Evolutionary conservation across 768 basidiomycete species (phyloP), one percentile per base, ranked within the genome.

Genomic region (Phaeolepiota aurea): DNA sequence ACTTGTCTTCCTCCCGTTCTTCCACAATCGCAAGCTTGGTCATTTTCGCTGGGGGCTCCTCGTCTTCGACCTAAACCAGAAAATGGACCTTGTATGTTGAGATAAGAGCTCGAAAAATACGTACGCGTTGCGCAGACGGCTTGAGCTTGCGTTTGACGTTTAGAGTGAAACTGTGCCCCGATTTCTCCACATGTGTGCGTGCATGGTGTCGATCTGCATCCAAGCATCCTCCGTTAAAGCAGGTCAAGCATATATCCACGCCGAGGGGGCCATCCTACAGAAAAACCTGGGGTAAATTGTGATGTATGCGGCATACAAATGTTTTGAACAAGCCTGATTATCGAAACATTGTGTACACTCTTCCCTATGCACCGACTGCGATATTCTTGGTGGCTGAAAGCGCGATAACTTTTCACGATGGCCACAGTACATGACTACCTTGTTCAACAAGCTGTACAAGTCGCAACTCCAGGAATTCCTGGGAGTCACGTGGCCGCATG

Each of bases 261-360:
- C 94, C 94, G 10, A 68, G 60, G 0, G 79, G 70, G 2, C 64
- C 61, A 55, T 92, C 90, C 85, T 92, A 20, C 3, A 34, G 16
- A 35, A 19, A 14, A 20, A 41, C 23, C 18, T 10, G 19, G 50
- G 37, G 38, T 37, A 42, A 37, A 32, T 36, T 21, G 20, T 23
- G 33, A 30, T 22, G n/a, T 28, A 37, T 41, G 16, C 22, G n/a
- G n/a, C n/a, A n/a, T n/a, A n/a, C n/a, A n/a, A 32, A 15, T 34
- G 21, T 13, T 37, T 31, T 18, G 31, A 25, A 54, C 58, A 44
- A 20, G 83, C 90, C 77, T 97, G 93, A 52, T 77, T 79, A 59
- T 97, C 93, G 56, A 97, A 99, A 55, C 94, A 99, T 44, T 93
- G 91, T 0, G 93, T 96, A 54, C 94, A 99, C 60, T 98, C 93